Evolutionary conservation across 1,284 basidiomycete genomes (phyloP).

Genomic region (Exsudoporus floridanus): DNA sequence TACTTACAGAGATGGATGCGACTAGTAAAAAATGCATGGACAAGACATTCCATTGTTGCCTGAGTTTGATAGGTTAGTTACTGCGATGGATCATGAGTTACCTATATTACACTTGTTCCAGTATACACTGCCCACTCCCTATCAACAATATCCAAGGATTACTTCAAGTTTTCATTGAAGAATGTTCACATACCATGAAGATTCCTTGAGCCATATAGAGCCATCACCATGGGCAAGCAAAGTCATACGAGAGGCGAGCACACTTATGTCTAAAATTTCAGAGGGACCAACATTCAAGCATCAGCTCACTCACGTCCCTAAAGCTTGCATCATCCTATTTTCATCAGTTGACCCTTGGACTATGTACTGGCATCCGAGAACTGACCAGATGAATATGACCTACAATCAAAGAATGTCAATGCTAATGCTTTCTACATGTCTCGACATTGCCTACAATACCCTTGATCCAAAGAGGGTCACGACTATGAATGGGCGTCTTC

Average conservation of each 20-base stretch:
- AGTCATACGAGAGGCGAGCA: slow-evolving; percentile 11
- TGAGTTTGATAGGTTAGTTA: slow-evolving; percentile 15
- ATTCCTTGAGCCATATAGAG: not conserved
- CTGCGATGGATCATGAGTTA: not conserved
- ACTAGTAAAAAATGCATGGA: slow-evolving; percentile 26
- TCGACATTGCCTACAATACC: slow-evolving; percentile 11
- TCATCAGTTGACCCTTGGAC: slow-evolving; percentile 1
- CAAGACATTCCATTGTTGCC: slow-evolving; percentile 21
- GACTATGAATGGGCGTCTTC: slow-evolving; percentile 13
- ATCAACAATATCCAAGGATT: not conserved
- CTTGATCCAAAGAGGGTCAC: slow-evolving; percentile 28
- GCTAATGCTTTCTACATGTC: not conserved
- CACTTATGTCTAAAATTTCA: slow-evolving; percentile 9
- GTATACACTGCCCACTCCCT: slow-evolving; percentile 12
- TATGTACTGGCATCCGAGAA: not conserved
- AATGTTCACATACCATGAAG: slow-evolving; percentile 14
- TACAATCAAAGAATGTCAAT: slow-evolving; percentile 3
- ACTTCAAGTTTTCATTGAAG: not conserved
- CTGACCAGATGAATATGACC: slow-evolving; percentile 25
- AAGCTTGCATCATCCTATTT: slow-evolving; percentile 22
- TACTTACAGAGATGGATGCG: slow-evolving; percentile 27
- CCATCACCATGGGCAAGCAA: slow-evolving; percentile 6
- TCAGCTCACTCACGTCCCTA: slow-evolving; percentile 9
- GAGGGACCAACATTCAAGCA: not conserved
- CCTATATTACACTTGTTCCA: slow-evolving; percentile 17